Conservation (phyloP, 257 asterid species). For the Solanum clarkiae region DNA sequence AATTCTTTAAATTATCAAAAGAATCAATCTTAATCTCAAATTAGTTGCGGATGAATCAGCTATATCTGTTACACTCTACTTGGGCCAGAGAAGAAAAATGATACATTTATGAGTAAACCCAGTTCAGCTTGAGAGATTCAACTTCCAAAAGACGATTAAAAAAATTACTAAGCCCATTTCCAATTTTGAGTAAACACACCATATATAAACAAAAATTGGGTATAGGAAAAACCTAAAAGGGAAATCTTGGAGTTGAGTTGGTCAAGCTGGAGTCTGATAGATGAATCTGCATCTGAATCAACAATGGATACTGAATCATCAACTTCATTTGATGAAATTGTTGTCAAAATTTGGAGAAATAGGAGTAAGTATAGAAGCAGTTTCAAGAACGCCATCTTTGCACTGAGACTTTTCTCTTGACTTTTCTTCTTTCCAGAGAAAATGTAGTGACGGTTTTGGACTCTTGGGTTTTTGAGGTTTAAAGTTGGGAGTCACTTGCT, state of each 20-base stretch:
- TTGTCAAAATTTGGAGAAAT: not conserved
- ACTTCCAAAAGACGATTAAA: not conserved
- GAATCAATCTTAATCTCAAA: not conserved
- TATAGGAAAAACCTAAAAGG: conserved; percentile 10
- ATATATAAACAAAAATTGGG: not conserved
- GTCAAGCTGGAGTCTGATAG: conserved; percentile 12
- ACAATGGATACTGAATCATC: not conserved
- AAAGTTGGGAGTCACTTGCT: not conserved
- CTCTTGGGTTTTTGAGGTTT: not conserved
- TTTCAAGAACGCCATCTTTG: conserved; percentile 6
- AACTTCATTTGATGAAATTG: not conserved
- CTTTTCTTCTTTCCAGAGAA: not conserved
- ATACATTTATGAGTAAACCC: not conserved
- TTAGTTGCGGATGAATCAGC: not conserved
- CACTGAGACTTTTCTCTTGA: not conserved
- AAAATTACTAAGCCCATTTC: not conserved
- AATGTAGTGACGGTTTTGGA: not conserved
- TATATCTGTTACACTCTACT: not conserved
- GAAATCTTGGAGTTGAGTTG: conserved; percentile 32
- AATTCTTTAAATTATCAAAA: not conserved
- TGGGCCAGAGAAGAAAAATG: not conserved
- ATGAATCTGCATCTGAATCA: conserved; percentile 9
- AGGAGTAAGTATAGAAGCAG: conserved; percentile 3
- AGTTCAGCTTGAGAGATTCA: not conserved
- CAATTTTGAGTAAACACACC: not conserved